Percentiles rank a stretch among this genome's conserved stretches.
Conservation (phyloP, 73 alveolate genomes). For the Blepharisma japonicum region DNA sequence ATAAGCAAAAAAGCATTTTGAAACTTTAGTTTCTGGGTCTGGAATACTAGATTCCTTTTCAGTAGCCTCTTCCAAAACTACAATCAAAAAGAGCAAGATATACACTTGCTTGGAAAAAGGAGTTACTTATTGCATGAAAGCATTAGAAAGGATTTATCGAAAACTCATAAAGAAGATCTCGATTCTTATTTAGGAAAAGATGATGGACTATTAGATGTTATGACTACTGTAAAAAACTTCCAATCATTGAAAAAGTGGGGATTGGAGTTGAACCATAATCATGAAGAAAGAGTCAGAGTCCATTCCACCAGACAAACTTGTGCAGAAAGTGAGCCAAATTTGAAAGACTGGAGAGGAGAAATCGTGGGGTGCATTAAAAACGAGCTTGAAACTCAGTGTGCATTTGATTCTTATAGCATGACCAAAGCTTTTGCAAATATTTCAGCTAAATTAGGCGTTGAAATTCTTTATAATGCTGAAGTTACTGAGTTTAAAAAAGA, state of each 20-base stretch:
- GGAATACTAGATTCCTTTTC: slow-evolving; percentile 13
- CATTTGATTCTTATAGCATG: slow-evolving; percentile 3
- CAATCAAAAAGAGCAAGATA: background rate
- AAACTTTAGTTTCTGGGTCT: slow-evolving; percentile 1
- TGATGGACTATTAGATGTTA: slow-evolving; percentile 6
- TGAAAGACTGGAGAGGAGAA: slow-evolving; percentile 9
- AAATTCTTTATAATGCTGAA: background rate
- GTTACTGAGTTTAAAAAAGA: background rate
- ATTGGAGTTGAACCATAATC: background rate
- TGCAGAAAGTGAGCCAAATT: slow-evolving; percentile 5
- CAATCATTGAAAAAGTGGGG: background rate
- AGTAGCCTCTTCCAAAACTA: background rate
- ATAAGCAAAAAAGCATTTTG: background rate
- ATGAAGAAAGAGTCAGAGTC: background rate
- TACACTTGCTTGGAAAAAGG: slow-evolving; percentile 9
- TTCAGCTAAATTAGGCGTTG: background rate
- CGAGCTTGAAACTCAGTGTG: background rate
- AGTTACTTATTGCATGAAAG: background rate
- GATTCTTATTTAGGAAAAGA: slow-evolving; percentile 1
- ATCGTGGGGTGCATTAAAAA: background rate
- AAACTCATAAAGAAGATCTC: background rate
- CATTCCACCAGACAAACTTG: background rate
- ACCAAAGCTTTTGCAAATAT: background rate
- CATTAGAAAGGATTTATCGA: background rate
- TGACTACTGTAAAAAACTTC: background rate